Evolutionary conservation across 345 rosid genomes (phyloP), one percentile per base, ranked within the genome.

Genomic region (Corchorus capsularis): DNA sequence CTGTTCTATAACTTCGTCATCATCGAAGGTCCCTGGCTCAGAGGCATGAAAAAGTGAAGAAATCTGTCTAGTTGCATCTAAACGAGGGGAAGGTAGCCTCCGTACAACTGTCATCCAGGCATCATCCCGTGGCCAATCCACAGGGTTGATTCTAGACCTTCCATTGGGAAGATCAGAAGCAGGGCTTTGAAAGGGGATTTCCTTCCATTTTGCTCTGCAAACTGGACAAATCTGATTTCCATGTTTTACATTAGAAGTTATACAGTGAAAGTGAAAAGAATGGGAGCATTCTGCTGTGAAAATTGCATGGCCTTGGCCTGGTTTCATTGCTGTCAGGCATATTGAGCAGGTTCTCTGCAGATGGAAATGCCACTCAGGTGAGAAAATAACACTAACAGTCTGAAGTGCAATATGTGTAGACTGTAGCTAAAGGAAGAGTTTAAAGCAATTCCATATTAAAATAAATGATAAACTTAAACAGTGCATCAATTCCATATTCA

Each of bases 271-370:
- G 78, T 96, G 99, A 86, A 96, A 96, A 72, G 98, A 89, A 80
- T 96, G 99, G 27, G 99, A 89, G 71, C 99, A 93, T 81, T 95
- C 99, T 45, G 99, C 99, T 0, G 97, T 96, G 79, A 96, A 96
- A 72, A 96, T 96, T 16, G 99, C 98, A 20, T 87, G 97, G 55
- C 98, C 98, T 34, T 82, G 87, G 8, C 98, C 97, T 50, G 94
- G 82, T 83, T 90, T 94, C 85, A 93, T 88, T 79, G 87, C 74
- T 61, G 87, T 84, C 69, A 96, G 85, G 76, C 99, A 96, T 83
- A 96, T 96, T 10, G 98, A 88, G 87, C 99, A 96, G 1, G 87
- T 87, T 77, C 75, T 89, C 99, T 95, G 93, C 90, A 90, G 37
- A 72, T 80, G 46, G 19, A n/a, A 74, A 52, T 39, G 52, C 50